Base-by-base conservation (phyloP, 495 filamentous ascomycete species). In the Hypoxylon lienhwacheense region DNA sequence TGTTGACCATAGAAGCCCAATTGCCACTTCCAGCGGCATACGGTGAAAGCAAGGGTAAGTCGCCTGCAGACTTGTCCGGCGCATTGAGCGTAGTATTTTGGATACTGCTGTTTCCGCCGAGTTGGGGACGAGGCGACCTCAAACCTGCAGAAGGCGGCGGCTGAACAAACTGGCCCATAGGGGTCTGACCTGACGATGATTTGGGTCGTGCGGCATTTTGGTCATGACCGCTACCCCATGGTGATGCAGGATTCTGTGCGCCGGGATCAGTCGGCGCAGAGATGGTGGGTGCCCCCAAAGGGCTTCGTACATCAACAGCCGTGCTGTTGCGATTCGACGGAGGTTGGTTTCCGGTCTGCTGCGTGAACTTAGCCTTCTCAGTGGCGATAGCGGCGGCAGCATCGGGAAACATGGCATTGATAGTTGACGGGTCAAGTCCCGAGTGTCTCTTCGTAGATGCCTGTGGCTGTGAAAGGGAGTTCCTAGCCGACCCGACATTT, bases 1-100 rank as follows among this genome's bases (percentile, higher is more conserved):
- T 98, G 74, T 96, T 97, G 55, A 91, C 85, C 88, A 96, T 93
- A 17, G 93, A 97, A 25, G 95, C 93, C 93, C 93, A 98, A 78
- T 91, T 97, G 26, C 88, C 89, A 66, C 88, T 88, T 37, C 82
- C 83, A 48, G 85, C 75, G 55, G 84, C 83, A 68, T 96, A 97
- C 0, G 93, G 93, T 11, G 93, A 97, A 39, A 98, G 79, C 59
- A 96, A 71, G 8, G 91, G 89, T 40, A 96, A 75, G 33, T 92
- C 90, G 5, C 67, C 51, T 28, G 72, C 63, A 32, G 77, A 73
- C 54, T 85, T 85, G 29, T 95, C 87, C 11, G 83, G 82, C 0
- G 87, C 82, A 48, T 81, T 88, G 26, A 96, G 76, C 2, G 83
- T 91, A 7, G 89, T 93, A 50, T 74, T 95, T 70, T 97, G 92